Evolutionary conservation across 2,329 filamentous ascomycete species (phyloP).

Genomic region (Trichophyton rubrum): DNA sequence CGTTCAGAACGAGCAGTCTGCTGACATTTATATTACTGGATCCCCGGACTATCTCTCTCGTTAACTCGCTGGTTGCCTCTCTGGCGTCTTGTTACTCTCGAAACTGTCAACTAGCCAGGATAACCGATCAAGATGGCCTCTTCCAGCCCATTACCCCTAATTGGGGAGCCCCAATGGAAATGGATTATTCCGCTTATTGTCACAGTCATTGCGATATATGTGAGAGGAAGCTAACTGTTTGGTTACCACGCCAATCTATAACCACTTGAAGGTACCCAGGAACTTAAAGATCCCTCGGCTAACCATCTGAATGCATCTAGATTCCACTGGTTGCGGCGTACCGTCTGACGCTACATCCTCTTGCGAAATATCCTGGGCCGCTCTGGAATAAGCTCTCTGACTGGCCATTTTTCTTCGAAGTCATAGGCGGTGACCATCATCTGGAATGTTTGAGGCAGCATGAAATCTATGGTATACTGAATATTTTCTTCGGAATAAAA

Average conservation of each 20-base stretch:
- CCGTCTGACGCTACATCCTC: slow-evolving; percentile 12
- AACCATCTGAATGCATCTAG: not conserved
- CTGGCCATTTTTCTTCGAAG: slow-evolving; percentile 7
- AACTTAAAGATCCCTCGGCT: not conserved
- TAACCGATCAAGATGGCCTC: not conserved
- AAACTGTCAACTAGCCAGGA: not conserved
- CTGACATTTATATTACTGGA: not conserved
- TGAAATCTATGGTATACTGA: slow-evolving; percentile 24
- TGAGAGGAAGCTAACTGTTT: not conserved
- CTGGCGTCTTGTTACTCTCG: not conserved
- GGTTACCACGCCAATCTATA: not conserved
- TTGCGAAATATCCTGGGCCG: slow-evolving; percentile 14
- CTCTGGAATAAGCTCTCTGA: slow-evolving; percentile 9
- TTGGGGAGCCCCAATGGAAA: not conserved
- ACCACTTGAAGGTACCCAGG: not conserved
- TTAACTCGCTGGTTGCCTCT: not conserved
- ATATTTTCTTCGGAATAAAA: not conserved
- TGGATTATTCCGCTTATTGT: not conserved
- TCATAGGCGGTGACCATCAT: slow-evolving; percentile 11
- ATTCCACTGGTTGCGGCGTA: slow-evolving; percentile 6
- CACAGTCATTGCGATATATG: not conserved
- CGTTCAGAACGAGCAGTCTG: not conserved
- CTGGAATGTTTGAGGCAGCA: slow-evolving; percentile 11
- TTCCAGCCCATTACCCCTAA: not conserved
- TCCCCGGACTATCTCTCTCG: not conserved